A percentile compares a stretch with the other conserved stretches of the same genome.
Conservation (phyloP, 345 rosid genomes). For the sweet orange (Citrus sinensis) region DVS_A1.0 CM039162.1:30446501-30447000, state of each 20-base stretch:
- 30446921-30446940: neutral
- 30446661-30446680: neutral
- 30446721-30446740: neutral
- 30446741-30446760: neutral
- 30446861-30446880: neutral
- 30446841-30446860: neutral
- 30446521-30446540: neutral
- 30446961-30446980: constrained; percentile 17
- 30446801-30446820: neutral
- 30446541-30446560: neutral
- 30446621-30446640: neutral
- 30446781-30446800: neutral
- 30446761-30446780: neutral
- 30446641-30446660: neutral
- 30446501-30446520: neutral
- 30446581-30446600: neutral
- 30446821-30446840: neutral
- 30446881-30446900: neutral
- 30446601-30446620: neutral
- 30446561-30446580: neutral
- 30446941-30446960: neutral
- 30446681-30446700: neutral
- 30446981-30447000: constrained; percentile 10
- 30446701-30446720: neutral
- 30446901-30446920: neutral